Evolutionary conservation across 1,284 basidiomycete genomes (phyloP).

Genomic region (Ganoderma meredithae): DNA sequence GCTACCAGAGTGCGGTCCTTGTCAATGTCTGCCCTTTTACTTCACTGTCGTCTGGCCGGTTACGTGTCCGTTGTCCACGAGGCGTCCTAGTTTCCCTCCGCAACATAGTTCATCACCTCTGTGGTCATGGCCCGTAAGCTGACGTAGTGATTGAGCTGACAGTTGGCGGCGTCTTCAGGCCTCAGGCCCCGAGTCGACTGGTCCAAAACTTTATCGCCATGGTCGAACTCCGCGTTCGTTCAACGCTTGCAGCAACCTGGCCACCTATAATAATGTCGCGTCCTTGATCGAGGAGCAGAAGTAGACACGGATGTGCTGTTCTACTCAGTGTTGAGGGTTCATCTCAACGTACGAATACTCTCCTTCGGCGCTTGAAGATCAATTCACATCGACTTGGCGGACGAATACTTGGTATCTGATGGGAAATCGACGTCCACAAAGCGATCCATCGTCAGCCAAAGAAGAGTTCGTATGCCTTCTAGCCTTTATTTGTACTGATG

Average conservation of each 20-base stretch:
- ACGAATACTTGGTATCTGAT: not conserved
- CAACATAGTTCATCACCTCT: not conserved
- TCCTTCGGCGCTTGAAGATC: not conserved
- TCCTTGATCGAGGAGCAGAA: not conserved
- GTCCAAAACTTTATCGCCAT: not conserved
- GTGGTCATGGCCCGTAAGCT: not conserved
- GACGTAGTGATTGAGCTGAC: not conserved
- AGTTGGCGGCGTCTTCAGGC: not conserved
- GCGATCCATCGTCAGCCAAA: not conserved
- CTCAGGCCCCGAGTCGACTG: not conserved
- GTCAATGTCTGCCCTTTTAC: too few relatives aligned
- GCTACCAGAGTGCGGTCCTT: too few relatives aligned
- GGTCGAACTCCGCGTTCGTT: not conserved
- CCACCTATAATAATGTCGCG: not conserved
- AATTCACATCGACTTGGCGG: not conserved
- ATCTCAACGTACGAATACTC: not conserved
- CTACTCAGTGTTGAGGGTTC: not conserved
- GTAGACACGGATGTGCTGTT: not conserved
- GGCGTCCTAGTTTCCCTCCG: not conserved
- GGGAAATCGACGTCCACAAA: not conserved
- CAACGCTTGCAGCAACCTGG: not conserved
- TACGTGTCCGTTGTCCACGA: not conserved
- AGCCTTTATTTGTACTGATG: not conserved
- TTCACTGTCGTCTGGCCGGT: not conserved
- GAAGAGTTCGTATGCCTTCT: constrained; percentile 6